A percentile compares a stretch with the other conserved stretches of the same genome.
These are phyloP conservation scores for Ceriops zippeliana DNA, from an alignment of 345 rosid genomes.

Conservation along the genomic window DNA sequence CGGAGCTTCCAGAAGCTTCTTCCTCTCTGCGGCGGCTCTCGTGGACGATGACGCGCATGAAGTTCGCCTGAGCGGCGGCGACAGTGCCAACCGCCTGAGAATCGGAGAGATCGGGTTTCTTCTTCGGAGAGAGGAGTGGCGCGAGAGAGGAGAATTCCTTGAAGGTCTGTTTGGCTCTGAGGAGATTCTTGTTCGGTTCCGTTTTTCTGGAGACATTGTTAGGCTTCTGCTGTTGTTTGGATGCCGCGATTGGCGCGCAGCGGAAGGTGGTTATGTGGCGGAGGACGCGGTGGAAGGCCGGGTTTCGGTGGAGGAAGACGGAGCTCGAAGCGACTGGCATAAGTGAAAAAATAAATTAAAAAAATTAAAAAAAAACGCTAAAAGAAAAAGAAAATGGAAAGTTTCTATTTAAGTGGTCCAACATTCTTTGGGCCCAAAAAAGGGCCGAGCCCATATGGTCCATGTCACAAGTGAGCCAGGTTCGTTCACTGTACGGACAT, in stretches of 20 bases:
- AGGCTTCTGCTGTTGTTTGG: conserved; percentile 48
- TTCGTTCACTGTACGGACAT: no score
- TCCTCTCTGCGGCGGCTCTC: neutral
- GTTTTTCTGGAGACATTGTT: conserved; percentile 41
- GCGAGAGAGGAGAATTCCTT: conserved; percentile 67
- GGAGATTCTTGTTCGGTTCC: conserved; percentile 61
- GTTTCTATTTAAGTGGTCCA: no score
- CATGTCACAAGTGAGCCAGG: no score
- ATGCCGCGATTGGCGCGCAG: conserved; percentile 31
- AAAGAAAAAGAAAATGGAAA: neutral
- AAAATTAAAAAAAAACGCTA: neutral
- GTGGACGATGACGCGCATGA: conserved; percentile 83
- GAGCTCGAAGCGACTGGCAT: conserved; percentile 52
- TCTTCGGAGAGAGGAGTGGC: conserved; percentile 56
- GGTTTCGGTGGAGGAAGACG: conserved; percentile 41
- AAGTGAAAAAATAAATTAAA: neutral
- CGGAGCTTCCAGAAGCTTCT: conserved; percentile 5
- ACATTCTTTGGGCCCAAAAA: no score
- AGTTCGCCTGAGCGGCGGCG: conserved; percentile 90
- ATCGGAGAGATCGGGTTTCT: conserved; percentile 49
- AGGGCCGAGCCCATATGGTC: no score
- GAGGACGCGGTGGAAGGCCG: conserved; percentile 31
- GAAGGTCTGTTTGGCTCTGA: conserved; percentile 53
- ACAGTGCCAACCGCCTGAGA: conserved; percentile 86
- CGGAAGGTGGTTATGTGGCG: conserved; percentile 34